Evolutionary conservation across 495 filamentous ascomycete genomes (phyloP).

Genomic region (Pseudotulostoma volvatum): DNA sequence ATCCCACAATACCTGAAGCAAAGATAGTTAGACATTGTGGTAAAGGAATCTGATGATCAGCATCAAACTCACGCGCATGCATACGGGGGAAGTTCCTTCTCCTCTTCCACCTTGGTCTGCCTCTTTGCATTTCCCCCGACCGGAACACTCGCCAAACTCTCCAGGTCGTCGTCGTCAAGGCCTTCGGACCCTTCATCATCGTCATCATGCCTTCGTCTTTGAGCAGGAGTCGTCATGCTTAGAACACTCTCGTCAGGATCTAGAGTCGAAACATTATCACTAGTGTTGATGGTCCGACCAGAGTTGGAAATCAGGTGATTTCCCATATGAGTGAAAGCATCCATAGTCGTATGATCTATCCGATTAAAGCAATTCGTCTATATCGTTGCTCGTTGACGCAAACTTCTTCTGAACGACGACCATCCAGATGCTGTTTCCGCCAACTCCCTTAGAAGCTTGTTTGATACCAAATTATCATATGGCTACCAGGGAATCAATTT

Average conservation of each 20-base stretch:
- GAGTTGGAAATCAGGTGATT: slow-evolving; percentile 66
- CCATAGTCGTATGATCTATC: too few species aligned
- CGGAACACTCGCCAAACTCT: slow-evolving; percentile 78
- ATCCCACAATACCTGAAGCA: slow-evolving; percentile 80
- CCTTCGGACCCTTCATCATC: slow-evolving; percentile 78
- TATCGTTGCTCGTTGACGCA: background rate
- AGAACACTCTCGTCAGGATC: slow-evolving; percentile 66
- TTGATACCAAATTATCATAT: too few species aligned
- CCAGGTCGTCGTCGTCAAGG: slow-evolving; percentile 78
- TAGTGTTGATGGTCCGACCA: slow-evolving; percentile 56
- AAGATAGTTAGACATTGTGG: slow-evolving; percentile 5
- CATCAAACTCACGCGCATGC: slow-evolving; percentile 72
- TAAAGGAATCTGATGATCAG: background rate
- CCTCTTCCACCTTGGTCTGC: slow-evolving; percentile 53
- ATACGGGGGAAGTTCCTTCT: slow-evolving; percentile 84
- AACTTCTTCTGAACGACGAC: background rate
- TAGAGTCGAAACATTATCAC: slow-evolving; percentile 47
- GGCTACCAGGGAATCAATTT: too few species aligned
- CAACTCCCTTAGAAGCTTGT: too few species aligned
- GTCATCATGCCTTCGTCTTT: slow-evolving; percentile 58
- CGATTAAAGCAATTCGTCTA: too few species aligned
- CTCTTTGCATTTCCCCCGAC: slow-evolving; percentile 55
- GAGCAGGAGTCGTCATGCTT: slow-evolving; percentile 38
- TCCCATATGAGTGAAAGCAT: slow-evolving; percentile 72
- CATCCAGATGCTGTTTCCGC: too few species aligned